Percentiles rank a stretch among this genome's conserved stretches.
Conservation (phyloP, 2,329 filamentous ascomycete species). For the Ceratocystiopsis brevicomis region DNA sequence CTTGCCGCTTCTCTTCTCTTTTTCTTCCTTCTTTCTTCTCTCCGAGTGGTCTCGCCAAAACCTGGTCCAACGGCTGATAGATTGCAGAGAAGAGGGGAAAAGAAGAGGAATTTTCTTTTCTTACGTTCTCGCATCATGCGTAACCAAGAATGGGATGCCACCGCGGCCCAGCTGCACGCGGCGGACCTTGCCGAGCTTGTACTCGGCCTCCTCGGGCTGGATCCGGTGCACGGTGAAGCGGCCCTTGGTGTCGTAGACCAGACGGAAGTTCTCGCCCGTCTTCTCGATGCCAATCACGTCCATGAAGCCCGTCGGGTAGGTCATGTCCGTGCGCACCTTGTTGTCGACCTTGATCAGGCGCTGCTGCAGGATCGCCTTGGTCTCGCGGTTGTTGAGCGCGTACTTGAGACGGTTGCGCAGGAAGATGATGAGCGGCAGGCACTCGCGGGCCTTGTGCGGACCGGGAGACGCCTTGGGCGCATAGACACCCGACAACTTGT, state of each 20-base stretch:
- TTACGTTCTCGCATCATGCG: slow-evolving; percentile 99
- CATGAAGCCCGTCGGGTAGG: slow-evolving; percentile 98
- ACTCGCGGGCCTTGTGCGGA: slow-evolving; percentile 99
- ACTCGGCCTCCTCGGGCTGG: slow-evolving; percentile 94
- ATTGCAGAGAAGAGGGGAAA: slow-evolving; percentile 38
- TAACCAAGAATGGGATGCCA: slow-evolving; percentile 99
- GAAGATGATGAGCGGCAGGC: slow-evolving; percentile 97
- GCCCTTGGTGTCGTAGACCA: slow-evolving; percentile 99
- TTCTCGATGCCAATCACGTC: slow-evolving; percentile 99
- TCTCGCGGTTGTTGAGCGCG: slow-evolving; percentile 96
- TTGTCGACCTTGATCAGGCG: slow-evolving; percentile 98
- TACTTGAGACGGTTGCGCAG: slow-evolving; percentile 96
- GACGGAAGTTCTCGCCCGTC: slow-evolving; percentile 99
- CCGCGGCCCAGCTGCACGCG: slow-evolving; percentile 97
- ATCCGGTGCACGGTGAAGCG: slow-evolving; percentile 99
- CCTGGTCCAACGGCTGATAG: slow-evolving; percentile 99
- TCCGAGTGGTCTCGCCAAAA: slow-evolving; percentile 48
- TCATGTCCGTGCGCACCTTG: slow-evolving; percentile 98
- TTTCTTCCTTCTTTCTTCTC: background rate
- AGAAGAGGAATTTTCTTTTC: slow-evolving; percentile 37
- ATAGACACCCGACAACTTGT: slow-evolving; percentile 93
- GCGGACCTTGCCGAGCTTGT: slow-evolving; percentile 99
- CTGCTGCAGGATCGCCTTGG: slow-evolving; percentile 96
- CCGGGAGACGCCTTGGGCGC: slow-evolving; percentile 54
- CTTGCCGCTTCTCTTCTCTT: slow-evolving; percentile 5